Evolutionary conservation across 257 asterid genomes (phyloP).

Genomic region (Solanum arcanum): DNA sequence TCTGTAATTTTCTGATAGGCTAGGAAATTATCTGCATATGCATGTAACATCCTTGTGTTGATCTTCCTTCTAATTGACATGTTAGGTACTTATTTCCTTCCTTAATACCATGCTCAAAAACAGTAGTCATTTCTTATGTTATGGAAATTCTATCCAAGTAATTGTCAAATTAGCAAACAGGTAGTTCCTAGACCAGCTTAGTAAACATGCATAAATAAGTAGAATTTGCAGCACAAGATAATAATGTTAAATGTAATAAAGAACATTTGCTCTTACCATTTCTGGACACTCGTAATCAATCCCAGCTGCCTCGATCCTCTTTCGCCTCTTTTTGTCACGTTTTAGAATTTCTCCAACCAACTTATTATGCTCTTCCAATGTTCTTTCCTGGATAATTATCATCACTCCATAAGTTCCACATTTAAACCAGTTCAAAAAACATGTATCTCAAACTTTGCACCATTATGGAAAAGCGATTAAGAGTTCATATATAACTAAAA

Average conservation of each 20-base stretch:
- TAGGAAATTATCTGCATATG: background rate
- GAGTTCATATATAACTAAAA: background rate
- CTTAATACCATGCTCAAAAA: background rate
- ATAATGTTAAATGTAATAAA: background rate
- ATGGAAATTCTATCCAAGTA: background rate
- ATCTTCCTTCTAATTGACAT: background rate
- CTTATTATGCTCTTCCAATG: conserved; percentile 57
- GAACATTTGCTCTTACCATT: conserved; percentile 33
- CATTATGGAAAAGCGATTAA: background rate
- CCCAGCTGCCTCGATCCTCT: conserved; percentile 81
- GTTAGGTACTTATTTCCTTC: background rate
- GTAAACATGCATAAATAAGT: background rate
- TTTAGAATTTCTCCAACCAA: conserved; percentile 45
- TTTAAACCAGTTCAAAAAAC: background rate
- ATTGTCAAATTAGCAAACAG: background rate
- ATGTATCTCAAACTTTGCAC: background rate
- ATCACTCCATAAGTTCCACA: background rate
- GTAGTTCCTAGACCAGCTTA: background rate
- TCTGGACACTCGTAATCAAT: conserved; percentile 79
- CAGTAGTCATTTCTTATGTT: background rate
- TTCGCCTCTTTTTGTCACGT: conserved; percentile 58
- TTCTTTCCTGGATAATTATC: conserved; percentile 41
- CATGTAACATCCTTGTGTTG: background rate
- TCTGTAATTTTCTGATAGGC: background rate
- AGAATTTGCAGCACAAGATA: background rate